Base-by-base conservation (phyloP, 768 basidiomycete genomes). In the Lentinus tigrinus region DNA sequence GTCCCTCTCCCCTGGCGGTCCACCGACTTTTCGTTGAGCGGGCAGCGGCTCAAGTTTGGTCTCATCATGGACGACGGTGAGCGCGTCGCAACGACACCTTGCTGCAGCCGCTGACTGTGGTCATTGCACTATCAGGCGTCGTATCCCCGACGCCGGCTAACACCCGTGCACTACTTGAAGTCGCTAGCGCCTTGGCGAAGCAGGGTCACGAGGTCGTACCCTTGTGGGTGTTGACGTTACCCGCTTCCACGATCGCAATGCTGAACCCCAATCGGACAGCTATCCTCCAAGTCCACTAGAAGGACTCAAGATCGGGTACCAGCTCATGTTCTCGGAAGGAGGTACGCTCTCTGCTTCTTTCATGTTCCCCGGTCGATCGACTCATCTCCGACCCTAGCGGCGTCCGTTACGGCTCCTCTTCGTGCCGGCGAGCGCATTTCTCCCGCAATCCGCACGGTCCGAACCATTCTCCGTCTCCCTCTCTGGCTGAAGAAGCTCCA, bases 11-110 rank as follows among this genome's bases (percentile, higher is more conserved):
- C 78, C 13, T 79, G 78, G 78, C 67, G 73, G 43, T 56, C 69
- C 11, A 63, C 72, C n/a, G 65, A 77, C 55, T 62, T 74, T n/a
- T 54, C 63, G 9, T 44, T 51, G 1, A 48, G 58, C 4, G 68
- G 63, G 9, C 66, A 63, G 57, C 77, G 74, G 59, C 64, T 77
- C 19, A 72, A 69, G 42, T 79, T 75, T 68, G 78, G 77, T 9
- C 57, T 78, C 16, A 56, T 79, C 36, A 74, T 72, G 75, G 69
- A 74, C 39, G 77, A 79, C 56, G 78, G 78, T 79, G 34, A 21
- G 74, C 48, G 9, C 10, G 14, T 3, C 14, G 28, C 21, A 19
- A 60, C 27, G 36, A 23, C 43, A 23, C 21, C 8, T 10, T 10
- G 11, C 24, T 9, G 13, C 23, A 23, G 13, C 21, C 43, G 43